phyloP scores from a whole-genome alignment of 2,329 filamentous ascomycete genomes.

The Colletotrichum destructivum region DNA sequence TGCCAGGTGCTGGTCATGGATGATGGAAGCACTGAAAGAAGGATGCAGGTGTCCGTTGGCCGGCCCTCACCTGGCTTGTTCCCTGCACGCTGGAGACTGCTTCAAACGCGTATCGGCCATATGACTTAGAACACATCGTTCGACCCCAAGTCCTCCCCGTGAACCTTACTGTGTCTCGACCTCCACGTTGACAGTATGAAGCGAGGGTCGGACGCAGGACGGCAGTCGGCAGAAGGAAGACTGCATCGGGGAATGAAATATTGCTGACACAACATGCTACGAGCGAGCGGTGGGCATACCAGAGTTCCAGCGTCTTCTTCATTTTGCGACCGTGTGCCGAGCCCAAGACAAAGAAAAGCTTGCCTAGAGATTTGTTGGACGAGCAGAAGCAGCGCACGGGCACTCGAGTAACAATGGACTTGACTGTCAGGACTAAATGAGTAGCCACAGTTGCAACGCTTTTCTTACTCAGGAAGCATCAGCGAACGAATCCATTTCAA shows the following conservation, averaged over 20 bases:
- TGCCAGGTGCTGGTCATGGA: constrained; percentile 30
- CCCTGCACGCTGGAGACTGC: constrained; percentile 26
- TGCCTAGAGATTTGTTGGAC: constrained; percentile 14
- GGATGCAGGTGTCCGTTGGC: constrained; percentile 17
- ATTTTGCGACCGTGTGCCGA: constrained; percentile 16
- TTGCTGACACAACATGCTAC: constrained; percentile 20
- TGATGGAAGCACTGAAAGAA: constrained; percentile 40
- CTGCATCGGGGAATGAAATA: constrained; percentile 22
- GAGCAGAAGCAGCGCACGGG: constrained; percentile 18
- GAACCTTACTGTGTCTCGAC: constrained; percentile 14
- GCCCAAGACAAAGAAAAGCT: constrained; percentile 24
- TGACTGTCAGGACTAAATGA: not conserved
- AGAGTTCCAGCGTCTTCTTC: constrained; percentile 8
- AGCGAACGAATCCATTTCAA: not conserved
- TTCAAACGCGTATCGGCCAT: constrained; percentile 34
- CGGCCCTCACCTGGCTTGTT: constrained; percentile 28
- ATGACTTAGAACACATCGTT: constrained; percentile 25
- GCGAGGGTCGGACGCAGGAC: not conserved
- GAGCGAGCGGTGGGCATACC: constrained; percentile 14
- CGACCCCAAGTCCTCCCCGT: not conserved
- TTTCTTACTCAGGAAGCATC: not conserved
- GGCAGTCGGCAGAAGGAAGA: constrained; percentile 18
- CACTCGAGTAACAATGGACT: constrained; percentile 4
- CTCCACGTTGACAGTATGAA: constrained; percentile 16
- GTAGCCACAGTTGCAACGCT: not conserved